Percentiles rank a stretch among this genome's conserved stretches.
Evolutionary conservation across 805 yeast species (phyloP).

Genomic region (Hemisphaericaspora nanyangensis): DNA sequence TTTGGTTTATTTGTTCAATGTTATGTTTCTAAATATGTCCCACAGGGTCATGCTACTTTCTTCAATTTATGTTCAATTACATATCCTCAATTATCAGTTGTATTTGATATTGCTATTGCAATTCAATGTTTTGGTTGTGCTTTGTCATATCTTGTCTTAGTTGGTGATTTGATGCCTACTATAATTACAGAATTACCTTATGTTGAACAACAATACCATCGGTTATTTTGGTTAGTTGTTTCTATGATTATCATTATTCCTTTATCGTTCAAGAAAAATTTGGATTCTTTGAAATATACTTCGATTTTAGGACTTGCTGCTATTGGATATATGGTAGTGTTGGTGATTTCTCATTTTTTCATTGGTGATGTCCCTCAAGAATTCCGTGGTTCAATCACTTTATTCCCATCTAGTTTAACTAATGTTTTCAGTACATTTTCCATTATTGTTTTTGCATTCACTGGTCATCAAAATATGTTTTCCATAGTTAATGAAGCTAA

Average conservation of each 20-base stretch:
- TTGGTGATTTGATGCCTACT: slow-evolving; percentile 68
- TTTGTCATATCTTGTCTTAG: slow-evolving; percentile 61
- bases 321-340: slow-evolving; percentile 68
- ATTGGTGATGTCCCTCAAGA: slow-evolving; percentile 47
- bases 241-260: slow-evolving; percentile 48
- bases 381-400: slow-evolving; percentile 25
- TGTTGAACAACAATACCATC: slow-evolving; percentile 18
- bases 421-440: slow-evolving; percentile 71
- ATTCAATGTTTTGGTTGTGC: slow-evolving; percentile 72
- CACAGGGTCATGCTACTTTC: slow-evolving; percentile 62
- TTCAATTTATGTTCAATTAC: slow-evolving; percentile 65
- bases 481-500: slow-evolving; percentile 78
- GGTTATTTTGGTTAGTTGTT: slow-evolving; percentile 60
- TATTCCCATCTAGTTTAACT: slow-evolving; percentile 38
- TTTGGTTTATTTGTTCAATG: slow-evolving; percentile 66
- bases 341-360: slow-evolving; percentile 71
- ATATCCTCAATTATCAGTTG: slow-evolving; percentile 55
- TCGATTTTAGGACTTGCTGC: slow-evolving; percentile 79
- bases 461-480: slow-evolving; percentile 95
- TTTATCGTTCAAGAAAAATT: slow-evolving; percentile 65
- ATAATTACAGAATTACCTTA: slow-evolving; percentile 31
- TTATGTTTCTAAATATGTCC: slow-evolving; percentile 52
- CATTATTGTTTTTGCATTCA: slow-evolving; percentile 90
- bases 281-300: slow-evolving; percentile 83
- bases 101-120: slow-evolving; percentile 67